These are phyloP conservation scores for Lactarius deliciosus DNA, from an alignment of 768 basidiomycete species.

Conservation along the genomic window DNA sequence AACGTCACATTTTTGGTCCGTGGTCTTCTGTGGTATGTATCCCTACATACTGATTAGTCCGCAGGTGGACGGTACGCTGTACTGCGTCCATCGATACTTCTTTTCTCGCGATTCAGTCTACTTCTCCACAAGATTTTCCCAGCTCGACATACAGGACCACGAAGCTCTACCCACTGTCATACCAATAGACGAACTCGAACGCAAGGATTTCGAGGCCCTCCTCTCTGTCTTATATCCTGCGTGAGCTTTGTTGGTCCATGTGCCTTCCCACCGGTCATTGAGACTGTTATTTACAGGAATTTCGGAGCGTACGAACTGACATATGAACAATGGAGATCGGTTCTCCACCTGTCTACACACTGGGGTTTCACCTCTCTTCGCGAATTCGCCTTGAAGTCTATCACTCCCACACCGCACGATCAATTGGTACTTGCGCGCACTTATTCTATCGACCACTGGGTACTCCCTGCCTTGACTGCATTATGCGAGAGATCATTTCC, in stretches of 20 bases:
- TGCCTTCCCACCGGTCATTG: not conserved
- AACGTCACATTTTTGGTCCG: conserved; percentile 27
- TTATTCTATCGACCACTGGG: conserved; percentile 14
- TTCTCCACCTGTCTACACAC: conserved; percentile 32
- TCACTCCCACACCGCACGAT: conserved; percentile 11
- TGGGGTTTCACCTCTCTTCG: conserved; percentile 33
- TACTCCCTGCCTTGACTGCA: conserved; percentile 23
- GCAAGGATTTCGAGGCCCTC: conserved; percentile 6
- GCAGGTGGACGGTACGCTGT: conserved; percentile 25
- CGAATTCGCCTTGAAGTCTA: conserved; percentile 6
- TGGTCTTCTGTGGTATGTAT: too few species aligned
- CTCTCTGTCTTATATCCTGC: conserved; percentile 10
- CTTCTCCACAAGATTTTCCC: conserved; percentile 20
- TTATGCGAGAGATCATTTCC: conserved; percentile 19
- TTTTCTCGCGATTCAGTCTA: conserved; percentile 27
- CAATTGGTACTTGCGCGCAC: conserved; percentile 15
- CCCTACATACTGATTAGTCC: not conserved
- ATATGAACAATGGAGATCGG: conserved; percentile 31
- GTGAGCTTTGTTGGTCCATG: not conserved
- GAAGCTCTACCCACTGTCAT: conserved; percentile 15
- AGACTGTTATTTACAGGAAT: not conserved
- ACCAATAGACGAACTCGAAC: not conserved
- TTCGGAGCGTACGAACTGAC: conserved; percentile 9
- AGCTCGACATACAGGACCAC: conserved; percentile 18
- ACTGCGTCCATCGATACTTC: conserved; percentile 27